A percentile compares a stretch with the other conserved stretches of the same genome.
These are phyloP conservation scores for Ganoderma leucocontextum DNA, from an alignment of 1,284 basidiomycete genomes.

Conservation along the genomic window DNA sequence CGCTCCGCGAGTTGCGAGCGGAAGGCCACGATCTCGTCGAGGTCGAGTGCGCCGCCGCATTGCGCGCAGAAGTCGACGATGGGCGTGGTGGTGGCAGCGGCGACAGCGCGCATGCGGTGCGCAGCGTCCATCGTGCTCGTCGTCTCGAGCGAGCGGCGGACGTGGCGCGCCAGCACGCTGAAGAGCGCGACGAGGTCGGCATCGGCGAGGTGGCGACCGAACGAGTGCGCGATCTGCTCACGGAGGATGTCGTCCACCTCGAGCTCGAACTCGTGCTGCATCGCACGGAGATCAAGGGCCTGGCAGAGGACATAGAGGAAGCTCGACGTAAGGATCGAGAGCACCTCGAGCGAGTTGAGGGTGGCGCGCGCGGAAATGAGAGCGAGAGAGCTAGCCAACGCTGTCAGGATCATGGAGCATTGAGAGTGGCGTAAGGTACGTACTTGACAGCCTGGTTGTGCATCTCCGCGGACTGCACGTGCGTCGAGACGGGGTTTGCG, in stretches of 20 bases:
- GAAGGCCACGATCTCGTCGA: slow-evolving; percentile 56
- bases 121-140: slow-evolving; percentile 76
- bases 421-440: slow-evolving; percentile 37
- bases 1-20: slow-evolving; percentile 56
- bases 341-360: slow-evolving; percentile 77
- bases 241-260: slow-evolving; percentile 57
- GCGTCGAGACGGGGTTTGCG: slow-evolving; percentile 86
- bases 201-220: slow-evolving; percentile 50
- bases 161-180: slow-evolving; percentile 47
- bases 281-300: slow-evolving; percentile 80
- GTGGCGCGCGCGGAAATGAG: slow-evolving; percentile 84
- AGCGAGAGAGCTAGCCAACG: slow-evolving; percentile 70
- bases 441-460: slow-evolving; percentile 89
- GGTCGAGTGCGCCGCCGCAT: slow-evolving; percentile 40
- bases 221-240: slow-evolving; percentile 58
- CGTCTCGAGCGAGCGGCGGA: slow-evolving; percentile 64
- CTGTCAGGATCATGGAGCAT: slow-evolving; percentile 11
- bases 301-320: slow-evolving; percentile 84
- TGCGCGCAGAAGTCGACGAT: slow-evolving; percentile 67
- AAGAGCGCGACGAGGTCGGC: slow-evolving; percentile 45
- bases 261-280: slow-evolving; percentile 70
- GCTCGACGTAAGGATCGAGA: slow-evolving; percentile 76
- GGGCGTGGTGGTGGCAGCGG: slow-evolving; percentile 65
- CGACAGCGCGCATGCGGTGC: slow-evolving; percentile 72
- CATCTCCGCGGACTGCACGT: slow-evolving; percentile 88